Conservation (phyloP, 148 eudicot species). For the Diospyros lotus region DNA sequence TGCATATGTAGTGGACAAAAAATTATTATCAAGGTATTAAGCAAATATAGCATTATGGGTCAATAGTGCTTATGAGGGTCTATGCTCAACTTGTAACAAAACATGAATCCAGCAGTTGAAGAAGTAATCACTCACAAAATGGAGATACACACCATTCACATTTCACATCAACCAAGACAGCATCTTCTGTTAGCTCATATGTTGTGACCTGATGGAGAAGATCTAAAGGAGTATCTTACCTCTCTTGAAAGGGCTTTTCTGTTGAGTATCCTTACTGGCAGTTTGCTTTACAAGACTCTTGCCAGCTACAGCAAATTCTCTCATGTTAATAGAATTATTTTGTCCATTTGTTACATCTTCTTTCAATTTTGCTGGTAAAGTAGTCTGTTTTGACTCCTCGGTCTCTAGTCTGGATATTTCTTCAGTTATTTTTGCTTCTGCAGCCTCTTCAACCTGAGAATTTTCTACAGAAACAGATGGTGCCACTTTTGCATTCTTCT, state of each 20-base stretch:
- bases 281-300: slow-evolving; percentile 22
- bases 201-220: slow-evolving; percentile 7
- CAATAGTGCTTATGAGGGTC: background rate
- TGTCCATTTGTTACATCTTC: slow-evolving; percentile 15
- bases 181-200: background rate
- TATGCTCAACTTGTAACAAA: background rate
- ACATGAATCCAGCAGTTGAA: background rate
- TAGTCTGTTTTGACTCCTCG: slow-evolving; percentile 26
- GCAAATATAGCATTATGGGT: too few relatives aligned
- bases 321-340: slow-evolving; percentile 15
- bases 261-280: slow-evolving; percentile 6
- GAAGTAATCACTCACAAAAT: background rate
- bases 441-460: slow-evolving; percentile 23
- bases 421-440: slow-evolving; percentile 29
- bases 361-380: slow-evolving; percentile 16
- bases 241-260: slow-evolving; percentile 19
- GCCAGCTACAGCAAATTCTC: slow-evolving; percentile 14
- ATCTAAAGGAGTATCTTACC: slow-evolving; percentile 30
- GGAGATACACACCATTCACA: background rate
- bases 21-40: too few relatives aligned
- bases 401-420: slow-evolving; percentile 30
- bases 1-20: too few relatives aligned
- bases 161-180: background rate
- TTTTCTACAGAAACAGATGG: slow-evolving; percentile 25
- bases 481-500: slow-evolving; percentile 43